phyloP scores from a whole-genome alignment of 768 basidiomycete species.

The Xerocomus potaroensis region DNA sequence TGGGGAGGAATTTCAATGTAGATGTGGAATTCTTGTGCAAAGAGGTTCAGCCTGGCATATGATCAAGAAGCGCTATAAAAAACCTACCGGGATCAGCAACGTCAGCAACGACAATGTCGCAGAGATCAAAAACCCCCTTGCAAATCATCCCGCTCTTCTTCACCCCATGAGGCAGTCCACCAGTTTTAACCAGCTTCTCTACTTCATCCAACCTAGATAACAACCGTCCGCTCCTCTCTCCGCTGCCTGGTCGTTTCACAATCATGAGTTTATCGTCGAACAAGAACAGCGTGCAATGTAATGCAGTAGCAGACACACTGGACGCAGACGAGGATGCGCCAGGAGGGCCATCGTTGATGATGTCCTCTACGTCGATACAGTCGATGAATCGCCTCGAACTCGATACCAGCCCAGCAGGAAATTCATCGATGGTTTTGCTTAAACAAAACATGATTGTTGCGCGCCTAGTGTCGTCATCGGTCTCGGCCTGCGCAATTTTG shows the following conservation, averaged over 20 bases:
- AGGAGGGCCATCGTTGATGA: slow-evolving; percentile 43
- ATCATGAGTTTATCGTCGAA: slow-evolving; percentile 94
- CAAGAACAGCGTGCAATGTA: slow-evolving; percentile 87
- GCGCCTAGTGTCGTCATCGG: slow-evolving; percentile 87
- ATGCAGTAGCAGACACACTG: slow-evolving; percentile 39
- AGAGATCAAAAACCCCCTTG: slow-evolving; percentile 81
- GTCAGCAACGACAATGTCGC: slow-evolving; percentile 80
- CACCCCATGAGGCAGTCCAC: slow-evolving; percentile 57
- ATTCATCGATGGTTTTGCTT: slow-evolving; percentile 79
- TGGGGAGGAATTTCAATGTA: slow-evolving; percentile 80
- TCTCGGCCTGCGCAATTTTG: slow-evolving; percentile 87
- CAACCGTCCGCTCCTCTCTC: slow-evolving; percentile 67
- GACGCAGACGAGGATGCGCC: slow-evolving; percentile 42
- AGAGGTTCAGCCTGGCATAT: slow-evolving; percentile 6
- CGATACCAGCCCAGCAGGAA: slow-evolving; percentile 88
- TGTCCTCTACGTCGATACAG: slow-evolving; percentile 90
- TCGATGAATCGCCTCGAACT: slow-evolving; percentile 85
- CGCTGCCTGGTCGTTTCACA: slow-evolving; percentile 76
- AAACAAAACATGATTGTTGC: slow-evolving; percentile 87
- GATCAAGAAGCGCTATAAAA: background rate
- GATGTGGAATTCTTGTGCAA: slow-evolving; percentile 70
- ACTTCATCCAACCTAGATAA: slow-evolving; percentile 76
- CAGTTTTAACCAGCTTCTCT: slow-evolving; percentile 64
- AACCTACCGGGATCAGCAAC: slow-evolving; percentile 77
- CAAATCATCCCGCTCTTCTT: slow-evolving; percentile 80